Base-by-base conservation (phyloP, 306 rosid genomes). In the Myrica gale region DNA sequence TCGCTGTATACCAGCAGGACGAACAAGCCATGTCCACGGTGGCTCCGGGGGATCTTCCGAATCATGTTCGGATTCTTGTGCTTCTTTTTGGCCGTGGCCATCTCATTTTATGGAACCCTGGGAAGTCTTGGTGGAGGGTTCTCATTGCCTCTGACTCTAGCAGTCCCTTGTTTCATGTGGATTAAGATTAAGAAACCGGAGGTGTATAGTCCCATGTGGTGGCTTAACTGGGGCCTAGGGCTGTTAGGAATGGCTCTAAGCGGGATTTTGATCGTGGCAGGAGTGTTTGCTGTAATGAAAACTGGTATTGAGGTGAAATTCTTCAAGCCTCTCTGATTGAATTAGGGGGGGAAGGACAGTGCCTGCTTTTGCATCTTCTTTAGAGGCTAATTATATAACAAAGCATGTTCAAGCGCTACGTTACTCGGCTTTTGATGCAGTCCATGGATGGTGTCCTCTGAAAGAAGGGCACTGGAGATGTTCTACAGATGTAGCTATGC, bases 81-180 rank as follows among this genome's bases (percentile, higher is more conserved):
- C 66, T 88, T 88, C 84, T 84, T 85, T 20, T 9, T 69, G 0
- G 88, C 86, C 0, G 83, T 85, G 47, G 92, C 89, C 0, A 45
- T 82, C 60, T 89, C 92, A 0, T 85, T 85, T 69, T 44, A 84
- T 48, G 76, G 83, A 9, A 82, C 81, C 26, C 8, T 85, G 45
- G 89, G 89, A 0, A 89, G 92, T 39, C 61, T 88, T 23, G 43
- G 85, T 0, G 92, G 92, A 55, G 92, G 89, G 5, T 72, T 88
- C 0, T 75, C 89, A 0, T 19, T 88, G 83, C 92, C 92, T 0
- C 85, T 88, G 42, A 86, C 92, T 1, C 78, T 85, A 20, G 89
- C 83, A 0, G 85, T 76, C 67, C 92, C 92, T 5, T 84, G 89
- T 41, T 88, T 84, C 76, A 81, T 85, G 92, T 88, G 92, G 89